Percentiles rank a stretch among this genome's conserved stretches.
Evolutionary conservation across 1,284 basidiomycete species (phyloP).

Genomic region (Pholiota adiposa): DNA sequence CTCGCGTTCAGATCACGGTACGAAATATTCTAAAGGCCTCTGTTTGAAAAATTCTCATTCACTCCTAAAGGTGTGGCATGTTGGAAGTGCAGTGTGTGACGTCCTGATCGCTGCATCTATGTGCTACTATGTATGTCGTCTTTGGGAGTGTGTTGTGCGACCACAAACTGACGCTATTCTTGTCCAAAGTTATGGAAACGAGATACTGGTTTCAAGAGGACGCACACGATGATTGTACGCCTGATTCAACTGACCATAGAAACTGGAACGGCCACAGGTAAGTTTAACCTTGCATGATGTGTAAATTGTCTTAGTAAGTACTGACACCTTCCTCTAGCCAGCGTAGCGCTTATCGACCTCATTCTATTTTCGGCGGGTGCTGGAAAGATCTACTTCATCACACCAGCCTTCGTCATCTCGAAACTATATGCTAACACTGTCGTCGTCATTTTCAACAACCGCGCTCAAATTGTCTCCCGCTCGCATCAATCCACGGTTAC

Average conservation of each 20-base stretch:
- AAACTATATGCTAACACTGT: conserved; percentile 12
- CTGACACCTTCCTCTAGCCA: neutral
- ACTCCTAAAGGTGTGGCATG: conserved; percentile 5
- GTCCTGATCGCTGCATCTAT: conserved; percentile 10
- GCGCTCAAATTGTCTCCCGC: conserved; percentile 10
- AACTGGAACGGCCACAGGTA: conserved; percentile 12
- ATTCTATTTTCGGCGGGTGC: conserved; percentile 4
- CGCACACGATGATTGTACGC: conserved; percentile 7
- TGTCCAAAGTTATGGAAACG: conserved; percentile 8
- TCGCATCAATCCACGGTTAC: conserved; percentile 4
- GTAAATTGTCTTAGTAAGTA: neutral
- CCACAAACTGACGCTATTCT: neutral
- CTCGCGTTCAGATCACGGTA: conserved; percentile 6
- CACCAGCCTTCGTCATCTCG: conserved; percentile 7
- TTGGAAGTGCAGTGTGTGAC: conserved; percentile 5
- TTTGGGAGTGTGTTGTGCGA: neutral
- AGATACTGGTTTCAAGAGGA: conserved; percentile 9
- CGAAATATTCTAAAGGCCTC: neutral
- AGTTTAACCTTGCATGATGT: neutral
- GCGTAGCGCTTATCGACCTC: conserved; percentile 10
- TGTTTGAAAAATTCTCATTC: neutral
- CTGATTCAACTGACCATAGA: conserved; percentile 13
- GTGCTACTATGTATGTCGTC: conserved; percentile 9
- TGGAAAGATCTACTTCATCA: conserved; percentile 6
- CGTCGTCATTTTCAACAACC: conserved; percentile 10